Percentiles rank a stretch among this genome's conserved stretches.
Evolutionary conservation across 768 basidiomycete genomes (phyloP).

Genomic region (Mycena maculata): DNA sequence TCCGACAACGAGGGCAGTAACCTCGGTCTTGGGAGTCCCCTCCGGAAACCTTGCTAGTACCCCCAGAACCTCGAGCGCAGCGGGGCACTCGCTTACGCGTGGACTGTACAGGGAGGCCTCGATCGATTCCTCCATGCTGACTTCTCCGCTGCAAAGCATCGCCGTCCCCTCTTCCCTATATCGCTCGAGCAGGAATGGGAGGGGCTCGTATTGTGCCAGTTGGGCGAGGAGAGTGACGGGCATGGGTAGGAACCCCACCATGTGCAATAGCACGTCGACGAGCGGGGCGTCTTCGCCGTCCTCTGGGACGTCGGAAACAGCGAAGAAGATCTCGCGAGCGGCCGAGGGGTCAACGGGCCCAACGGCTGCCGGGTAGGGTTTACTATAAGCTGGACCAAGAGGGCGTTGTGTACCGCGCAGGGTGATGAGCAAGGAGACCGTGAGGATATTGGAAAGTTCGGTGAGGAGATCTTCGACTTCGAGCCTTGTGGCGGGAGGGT

Average conservation of each 20-base stretch:
- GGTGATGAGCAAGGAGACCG: constrained; percentile 30
- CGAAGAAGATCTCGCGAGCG: constrained; percentile 27
- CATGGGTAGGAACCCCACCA: constrained; percentile 31
- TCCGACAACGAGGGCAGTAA: constrained; percentile 19
- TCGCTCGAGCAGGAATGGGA: constrained; percentile 28
- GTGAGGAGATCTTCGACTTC: constrained; percentile 33
- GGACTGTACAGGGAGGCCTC: constrained; percentile 25
- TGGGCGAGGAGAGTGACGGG: constrained; percentile 29
- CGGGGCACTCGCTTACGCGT: constrained; percentile 30
- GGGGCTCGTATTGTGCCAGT: constrained; percentile 29
- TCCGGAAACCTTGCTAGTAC: constrained; percentile 26
- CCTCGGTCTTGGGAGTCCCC: constrained; percentile 24
- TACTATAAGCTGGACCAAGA: constrained; percentile 31
- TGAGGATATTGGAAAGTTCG: constrained; percentile 27
- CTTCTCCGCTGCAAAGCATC: constrained; percentile 28
- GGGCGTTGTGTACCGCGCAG: constrained; percentile 34
- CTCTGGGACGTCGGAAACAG: constrained; percentile 26
- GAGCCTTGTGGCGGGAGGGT: constrained; percentile 24
- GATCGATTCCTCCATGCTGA: constrained; percentile 22
- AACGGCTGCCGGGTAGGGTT: constrained; percentile 25
- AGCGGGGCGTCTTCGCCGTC: constrained; percentile 24
- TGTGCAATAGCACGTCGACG: constrained; percentile 26
- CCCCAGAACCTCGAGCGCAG: constrained; percentile 31
- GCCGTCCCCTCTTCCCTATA: constrained; percentile 29
- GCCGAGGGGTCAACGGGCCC: constrained; percentile 17